Percentiles rank a stretch among this genome's conserved stretches.
phyloP scores from a whole-genome alignment of 2,329 filamentous ascomycete species.

The Hymenotorrendiella dingleyae region DNA sequence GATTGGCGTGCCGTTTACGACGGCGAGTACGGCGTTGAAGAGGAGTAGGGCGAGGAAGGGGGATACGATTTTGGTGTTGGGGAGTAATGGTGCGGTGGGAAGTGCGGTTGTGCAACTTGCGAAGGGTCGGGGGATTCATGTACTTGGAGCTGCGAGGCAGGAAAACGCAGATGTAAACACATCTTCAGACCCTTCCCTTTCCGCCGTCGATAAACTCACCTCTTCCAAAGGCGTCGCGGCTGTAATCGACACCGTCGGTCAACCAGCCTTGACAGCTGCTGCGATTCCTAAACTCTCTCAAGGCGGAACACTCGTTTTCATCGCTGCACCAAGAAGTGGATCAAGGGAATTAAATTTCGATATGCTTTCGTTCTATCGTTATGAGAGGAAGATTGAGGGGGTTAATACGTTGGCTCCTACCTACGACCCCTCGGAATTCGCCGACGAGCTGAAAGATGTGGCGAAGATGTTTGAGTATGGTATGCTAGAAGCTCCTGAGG shows the following conservation, averaged over 20 bases:
- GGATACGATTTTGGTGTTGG: slow-evolving; percentile 20
- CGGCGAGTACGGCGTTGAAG: slow-evolving; percentile 15
- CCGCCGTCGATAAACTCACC: slow-evolving; percentile 15
- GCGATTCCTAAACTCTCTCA: slow-evolving; percentile 16
- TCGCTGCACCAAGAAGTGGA: slow-evolving; percentile 20
- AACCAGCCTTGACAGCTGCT: slow-evolving; percentile 16
- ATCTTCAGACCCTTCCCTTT: slow-evolving; percentile 16
- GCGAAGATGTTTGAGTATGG: slow-evolving; percentile 16
- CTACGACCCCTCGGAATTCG: slow-evolving; percentile 20
- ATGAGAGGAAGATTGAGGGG: slow-evolving; percentile 18
- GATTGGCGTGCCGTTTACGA: slow-evolving; percentile 24
- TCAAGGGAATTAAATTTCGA: slow-evolving; percentile 17
- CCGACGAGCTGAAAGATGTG: slow-evolving; percentile 43
- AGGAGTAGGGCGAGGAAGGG: slow-evolving; percentile 10
- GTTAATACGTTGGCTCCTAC: slow-evolving; percentile 21
- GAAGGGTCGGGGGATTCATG: slow-evolving; percentile 12
- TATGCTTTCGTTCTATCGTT: slow-evolving; percentile 24
- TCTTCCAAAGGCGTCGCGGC: slow-evolving; percentile 19
- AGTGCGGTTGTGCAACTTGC: slow-evolving; percentile 22
- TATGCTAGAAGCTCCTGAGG: slow-evolving; percentile 5
- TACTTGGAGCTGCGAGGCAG: slow-evolving; percentile 15
- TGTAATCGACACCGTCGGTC: slow-evolving; percentile 25
- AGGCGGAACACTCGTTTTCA: slow-evolving; percentile 21
- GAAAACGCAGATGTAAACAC: slow-evolving; percentile 22
- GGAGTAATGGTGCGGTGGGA: slow-evolving; percentile 24